phyloP scores from a whole-genome alignment of 148 eudicot genomes.

The Linanthus parryae region DNA sequence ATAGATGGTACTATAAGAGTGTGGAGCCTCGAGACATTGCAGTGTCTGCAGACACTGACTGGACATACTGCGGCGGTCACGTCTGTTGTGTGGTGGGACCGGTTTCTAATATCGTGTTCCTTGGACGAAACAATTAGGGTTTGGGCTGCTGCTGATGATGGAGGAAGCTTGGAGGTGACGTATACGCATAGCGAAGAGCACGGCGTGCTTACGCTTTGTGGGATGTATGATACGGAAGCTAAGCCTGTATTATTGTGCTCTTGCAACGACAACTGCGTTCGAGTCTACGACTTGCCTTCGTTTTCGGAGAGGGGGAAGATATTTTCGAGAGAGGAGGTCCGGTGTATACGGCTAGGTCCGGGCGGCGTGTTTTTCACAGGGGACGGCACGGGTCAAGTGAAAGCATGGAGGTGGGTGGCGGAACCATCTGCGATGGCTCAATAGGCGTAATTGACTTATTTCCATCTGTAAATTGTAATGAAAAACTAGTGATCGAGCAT shows the following conservation, averaged over 20 bases:
- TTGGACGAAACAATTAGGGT: slow-evolving; percentile 88
- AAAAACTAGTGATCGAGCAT: no score
- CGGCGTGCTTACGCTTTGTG: slow-evolving; percentile 84
- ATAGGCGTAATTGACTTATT: no score
- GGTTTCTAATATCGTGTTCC: slow-evolving; percentile 82
- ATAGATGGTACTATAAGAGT: slow-evolving; percentile 81
- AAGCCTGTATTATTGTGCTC: slow-evolving; percentile 90
- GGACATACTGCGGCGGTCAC: slow-evolving; percentile 82
- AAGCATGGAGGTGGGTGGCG: no score
- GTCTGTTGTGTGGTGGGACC: slow-evolving; percentile 99
- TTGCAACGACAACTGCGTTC: slow-evolving; percentile 76
- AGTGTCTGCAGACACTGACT: slow-evolving; percentile 75
- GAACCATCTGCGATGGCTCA: no score
- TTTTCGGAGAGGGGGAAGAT: no score
- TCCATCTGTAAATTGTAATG: no score
- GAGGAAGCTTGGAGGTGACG: slow-evolving; percentile 86
- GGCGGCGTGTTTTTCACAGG: no score
- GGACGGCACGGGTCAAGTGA: no score
- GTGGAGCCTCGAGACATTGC: slow-evolving; percentile 93
- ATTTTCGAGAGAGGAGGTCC: no score
- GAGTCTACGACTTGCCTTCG: slow-evolving; percentile 88
- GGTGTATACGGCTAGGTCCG: no score
- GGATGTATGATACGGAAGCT: slow-evolving; percentile 82
- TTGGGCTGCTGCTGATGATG: slow-evolving; percentile 73
- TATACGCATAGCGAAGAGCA: slow-evolving; percentile 86